phyloP scores from a whole-genome alignment of 345 rosid species.

The Rhodomyrtus tomentosa region DNA sequence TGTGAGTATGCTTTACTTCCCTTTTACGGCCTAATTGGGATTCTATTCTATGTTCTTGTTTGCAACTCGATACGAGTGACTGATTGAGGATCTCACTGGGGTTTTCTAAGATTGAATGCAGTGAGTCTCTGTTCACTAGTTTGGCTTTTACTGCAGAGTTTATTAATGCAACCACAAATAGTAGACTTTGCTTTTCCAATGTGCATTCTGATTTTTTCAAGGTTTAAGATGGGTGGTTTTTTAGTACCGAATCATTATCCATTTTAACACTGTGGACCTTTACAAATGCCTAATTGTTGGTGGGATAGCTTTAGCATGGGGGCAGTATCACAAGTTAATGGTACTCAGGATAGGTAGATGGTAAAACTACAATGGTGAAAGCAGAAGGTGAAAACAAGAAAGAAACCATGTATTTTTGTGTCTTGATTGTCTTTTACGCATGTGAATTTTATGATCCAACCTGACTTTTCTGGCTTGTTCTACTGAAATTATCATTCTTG shows the following conservation, averaged over 20 bases:
- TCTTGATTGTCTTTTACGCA: background rate
- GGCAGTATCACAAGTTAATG: background rate
- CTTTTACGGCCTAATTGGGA: background rate
- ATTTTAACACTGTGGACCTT: background rate
- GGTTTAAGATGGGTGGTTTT: background rate
- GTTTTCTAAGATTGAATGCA: background rate
- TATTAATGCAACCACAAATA: background rate
- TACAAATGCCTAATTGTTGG: background rate
- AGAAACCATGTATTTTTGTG: background rate
- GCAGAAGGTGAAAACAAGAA: background rate
- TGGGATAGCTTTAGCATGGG: background rate
- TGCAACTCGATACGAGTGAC: background rate
- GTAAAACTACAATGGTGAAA: background rate
- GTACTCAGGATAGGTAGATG: background rate
- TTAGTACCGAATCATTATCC: background rate
- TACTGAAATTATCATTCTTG: background rate
- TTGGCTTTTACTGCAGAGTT: background rate
- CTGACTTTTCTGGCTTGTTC: background rate
- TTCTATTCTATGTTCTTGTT: background rate
- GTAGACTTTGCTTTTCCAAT: background rate
- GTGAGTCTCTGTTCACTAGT: background rate
- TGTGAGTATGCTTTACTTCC: conserved; percentile 21
- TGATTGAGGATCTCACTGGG: background rate
- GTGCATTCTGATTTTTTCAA: background rate
- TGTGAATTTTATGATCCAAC: background rate